Evolutionary conservation across 768 basidiomycete genomes (phyloP).

Genomic region (Mrakia gelida): DNA sequence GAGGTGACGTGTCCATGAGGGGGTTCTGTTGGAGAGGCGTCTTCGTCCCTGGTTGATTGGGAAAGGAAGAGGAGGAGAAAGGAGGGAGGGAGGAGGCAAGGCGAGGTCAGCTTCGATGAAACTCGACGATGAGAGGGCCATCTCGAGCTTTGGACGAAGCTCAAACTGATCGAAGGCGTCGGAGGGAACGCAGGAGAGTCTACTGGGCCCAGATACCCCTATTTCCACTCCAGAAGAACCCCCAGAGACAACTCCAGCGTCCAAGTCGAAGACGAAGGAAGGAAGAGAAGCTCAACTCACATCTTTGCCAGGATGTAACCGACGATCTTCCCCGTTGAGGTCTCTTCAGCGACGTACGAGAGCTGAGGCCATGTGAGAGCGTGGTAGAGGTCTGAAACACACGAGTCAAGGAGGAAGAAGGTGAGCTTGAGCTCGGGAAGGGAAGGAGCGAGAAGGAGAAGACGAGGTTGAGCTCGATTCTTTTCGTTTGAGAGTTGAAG

Average conservation of each 20-base stretch:
- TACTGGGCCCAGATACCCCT: too few species aligned
- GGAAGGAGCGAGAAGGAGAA: background rate
- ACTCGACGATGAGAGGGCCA: background rate
- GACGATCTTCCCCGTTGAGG: slow-evolving; percentile 74
- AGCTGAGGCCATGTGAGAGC: slow-evolving; percentile 87
- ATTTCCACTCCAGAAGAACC: too few species aligned
- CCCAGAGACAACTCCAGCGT: too few species aligned
- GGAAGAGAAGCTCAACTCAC: slow-evolving; percentile 49
- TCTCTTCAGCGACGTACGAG: slow-evolving; percentile 85
- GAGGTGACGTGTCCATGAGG: slow-evolving; percentile 91
- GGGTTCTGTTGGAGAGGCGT: slow-evolving; percentile 51
- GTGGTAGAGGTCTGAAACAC: slow-evolving; percentile 71
- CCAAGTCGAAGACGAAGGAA: background rate
- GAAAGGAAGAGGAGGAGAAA: background rate
- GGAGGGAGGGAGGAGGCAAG: background rate
- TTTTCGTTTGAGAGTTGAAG: background rate
- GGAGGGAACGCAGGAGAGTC: too few species aligned
- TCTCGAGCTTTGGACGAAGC: too few species aligned
- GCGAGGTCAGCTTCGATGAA: background rate
- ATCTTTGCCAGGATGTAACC: slow-evolving; percentile 96
- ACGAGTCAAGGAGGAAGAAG: background rate
- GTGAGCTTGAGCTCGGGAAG: background rate
- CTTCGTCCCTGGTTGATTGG: slow-evolving; percentile 49
- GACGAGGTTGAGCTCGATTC: background rate
- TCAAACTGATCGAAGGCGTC: too few species aligned